Evolutionary conservation across 2,329 filamentous ascomycete genomes (phyloP), one percentile per base, ranked within the genome.

Genomic region (Huntiella decipiens): DNA sequence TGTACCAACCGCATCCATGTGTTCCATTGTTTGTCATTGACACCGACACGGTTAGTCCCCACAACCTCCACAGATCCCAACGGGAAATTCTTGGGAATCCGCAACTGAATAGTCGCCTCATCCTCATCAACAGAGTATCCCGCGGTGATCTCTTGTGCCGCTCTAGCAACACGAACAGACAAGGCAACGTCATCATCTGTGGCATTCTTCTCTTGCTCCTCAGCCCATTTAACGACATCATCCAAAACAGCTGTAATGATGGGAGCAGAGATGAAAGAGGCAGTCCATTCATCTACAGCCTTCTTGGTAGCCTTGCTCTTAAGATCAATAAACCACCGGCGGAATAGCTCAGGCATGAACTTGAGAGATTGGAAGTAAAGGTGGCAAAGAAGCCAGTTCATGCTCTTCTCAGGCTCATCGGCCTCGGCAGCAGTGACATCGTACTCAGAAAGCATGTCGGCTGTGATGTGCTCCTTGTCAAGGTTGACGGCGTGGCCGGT

Each of bases 11-110:
- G 71, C 51, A 95, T 70, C 87, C 88, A 95, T 51, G 72, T 80
- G 60, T 85, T 79, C 88, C 91, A 98, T 58, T 91, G 93, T 60
- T 79, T 79, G 57, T 96, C 87, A 50, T 78, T 80, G 19, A 95
- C 84, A 0, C 83, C 85, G 2, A 96, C 85, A 10, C 88, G 79
- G 54, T 81, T 84, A 15, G 87, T 65, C 6, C 85, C 79, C 3
- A 77, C 67, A 1, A 96, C 86, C 6, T 73, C 67, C 1, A 92
- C 83, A 1, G 74, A 71, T 17, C 85, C 77, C 6, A 98, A 73
- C 0, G 91, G 91, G 56, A 92, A 98, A 36, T 77, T 78, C 2
- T 74, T 65, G 0, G 88, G 88, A 0, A 98, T 70, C 4, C 73
- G 73, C 54, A 98, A 79, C n/a, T 77, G 70, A 51, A 96, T 91